phyloP scores from a whole-genome alignment of 225 moss, liverwort and hornwort species.

The Pseudoscleropodium purum region DNA sequence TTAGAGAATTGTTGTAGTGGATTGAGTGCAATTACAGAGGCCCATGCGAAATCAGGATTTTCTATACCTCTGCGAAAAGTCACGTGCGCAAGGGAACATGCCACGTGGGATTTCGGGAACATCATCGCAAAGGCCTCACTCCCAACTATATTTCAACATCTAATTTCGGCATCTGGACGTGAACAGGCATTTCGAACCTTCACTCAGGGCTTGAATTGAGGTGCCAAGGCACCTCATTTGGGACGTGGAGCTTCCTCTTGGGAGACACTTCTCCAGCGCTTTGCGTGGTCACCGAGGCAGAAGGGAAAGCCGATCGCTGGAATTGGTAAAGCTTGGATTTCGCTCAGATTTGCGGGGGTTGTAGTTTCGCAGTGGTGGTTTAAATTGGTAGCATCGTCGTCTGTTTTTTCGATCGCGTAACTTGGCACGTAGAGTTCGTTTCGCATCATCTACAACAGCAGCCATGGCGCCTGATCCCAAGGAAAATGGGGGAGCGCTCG shows the following conservation, averaged over 20 bases:
- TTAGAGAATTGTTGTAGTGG: neutral
- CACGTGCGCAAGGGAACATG: neutral
- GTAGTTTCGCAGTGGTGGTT: neutral
- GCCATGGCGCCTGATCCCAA: constrained; percentile 79
- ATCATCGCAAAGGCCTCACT: no score
- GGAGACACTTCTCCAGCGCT: neutral
- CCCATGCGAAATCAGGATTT: neutral
- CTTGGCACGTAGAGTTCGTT: neutral
- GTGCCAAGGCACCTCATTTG: neutral
- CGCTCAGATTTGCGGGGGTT: neutral
- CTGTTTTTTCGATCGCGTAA: neutral
- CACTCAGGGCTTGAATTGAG: neutral
- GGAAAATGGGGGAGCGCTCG: constrained; percentile 59
- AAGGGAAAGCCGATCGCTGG: neutral
- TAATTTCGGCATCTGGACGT: neutral
- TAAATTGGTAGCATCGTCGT: neutral
- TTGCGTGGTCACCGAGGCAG: neutral
- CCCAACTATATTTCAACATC: neutral
- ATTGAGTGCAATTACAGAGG: neutral
- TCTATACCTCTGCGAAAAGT: no score
- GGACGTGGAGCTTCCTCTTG: neutral
- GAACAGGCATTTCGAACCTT: neutral
- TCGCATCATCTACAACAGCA: neutral
- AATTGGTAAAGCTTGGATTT: neutral
- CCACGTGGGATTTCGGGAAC: neutral